Evolutionary conservation across 2,329 filamentous ascomycete genomes (phyloP).

Genomic region (Pseudocercospora vitis): DNA sequence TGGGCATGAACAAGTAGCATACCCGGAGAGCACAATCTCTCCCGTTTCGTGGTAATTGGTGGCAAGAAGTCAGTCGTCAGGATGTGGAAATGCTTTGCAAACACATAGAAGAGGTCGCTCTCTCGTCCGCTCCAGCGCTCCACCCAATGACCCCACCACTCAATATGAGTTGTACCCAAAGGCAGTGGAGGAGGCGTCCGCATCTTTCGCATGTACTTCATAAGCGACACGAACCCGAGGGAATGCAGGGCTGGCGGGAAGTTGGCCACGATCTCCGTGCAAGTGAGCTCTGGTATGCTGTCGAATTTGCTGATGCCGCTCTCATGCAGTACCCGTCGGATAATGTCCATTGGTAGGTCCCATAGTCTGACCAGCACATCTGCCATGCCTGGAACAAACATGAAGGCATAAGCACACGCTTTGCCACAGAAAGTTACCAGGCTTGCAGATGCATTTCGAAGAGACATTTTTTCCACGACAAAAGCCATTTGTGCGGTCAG

Average conservation of each 20-base stretch:
- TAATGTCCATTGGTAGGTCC: conserved; percentile 66
- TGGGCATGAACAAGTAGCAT: conserved; percentile 81
- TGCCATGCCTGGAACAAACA: conserved; percentile 83
- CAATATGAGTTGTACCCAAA: conserved; percentile 68
- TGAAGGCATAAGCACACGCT: conserved; percentile 88
- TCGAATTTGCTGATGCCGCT: conserved; percentile 61
- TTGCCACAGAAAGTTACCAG: conserved; percentile 82
- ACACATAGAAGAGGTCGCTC: conserved; percentile 88
- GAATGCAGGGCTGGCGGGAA: conserved; percentile 68
- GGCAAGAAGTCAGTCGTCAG: conserved; percentile 65
- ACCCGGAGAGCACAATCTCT: conserved; percentile 68
- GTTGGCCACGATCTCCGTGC: conserved; percentile 62
- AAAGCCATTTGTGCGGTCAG: conserved; percentile 79
- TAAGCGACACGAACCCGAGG: conserved; percentile 64
- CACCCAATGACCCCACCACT: conserved; percentile 83
- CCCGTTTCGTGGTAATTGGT: conserved; percentile 51
- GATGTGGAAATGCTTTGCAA: conserved; percentile 83
- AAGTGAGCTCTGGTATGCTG: conserved; percentile 47
- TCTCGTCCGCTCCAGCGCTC: conserved; percentile 83
- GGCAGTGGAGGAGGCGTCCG: conserved; percentile 66
- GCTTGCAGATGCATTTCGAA: conserved; percentile 67
- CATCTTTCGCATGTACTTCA: conserved; percentile 59
- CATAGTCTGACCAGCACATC: conserved; percentile 81
- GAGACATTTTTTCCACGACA: conserved; percentile 84
- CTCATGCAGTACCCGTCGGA: conserved; percentile 71